phyloP scores from a whole-genome alignment of 306 rosid genomes.

The Castanea sativa region DNA sequence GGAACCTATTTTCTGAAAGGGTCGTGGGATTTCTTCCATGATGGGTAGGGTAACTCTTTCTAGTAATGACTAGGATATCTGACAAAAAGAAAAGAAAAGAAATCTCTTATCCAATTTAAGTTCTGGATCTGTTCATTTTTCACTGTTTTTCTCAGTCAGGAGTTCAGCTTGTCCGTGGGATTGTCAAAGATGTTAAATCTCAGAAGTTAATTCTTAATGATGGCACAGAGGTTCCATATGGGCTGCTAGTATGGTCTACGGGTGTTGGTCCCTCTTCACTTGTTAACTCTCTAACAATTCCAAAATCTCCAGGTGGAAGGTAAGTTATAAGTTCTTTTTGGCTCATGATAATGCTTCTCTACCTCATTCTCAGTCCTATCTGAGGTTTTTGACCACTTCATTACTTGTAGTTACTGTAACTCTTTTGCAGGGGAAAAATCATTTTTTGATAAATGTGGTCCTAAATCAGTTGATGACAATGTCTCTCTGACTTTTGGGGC shows the following conservation, averaged over 20 bases:
- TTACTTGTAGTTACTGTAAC: neutral
- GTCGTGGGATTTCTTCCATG: neutral
- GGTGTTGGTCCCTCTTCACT: conserved; percentile 95
- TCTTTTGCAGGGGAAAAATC: neutral
- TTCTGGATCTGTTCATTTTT: conserved; percentile 18
- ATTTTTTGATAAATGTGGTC: neutral
- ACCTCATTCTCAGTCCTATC: neutral
- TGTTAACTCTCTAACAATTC: conserved; percentile 52
- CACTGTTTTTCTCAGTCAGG: conserved; percentile 77
- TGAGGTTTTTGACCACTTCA: neutral
- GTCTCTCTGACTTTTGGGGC: neutral
- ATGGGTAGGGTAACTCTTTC: neutral
- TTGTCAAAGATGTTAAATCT: conserved; percentile 80
- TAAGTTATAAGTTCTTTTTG: conserved; percentile 3
- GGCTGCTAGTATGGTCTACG: conserved; percentile 94
- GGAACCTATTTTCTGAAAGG: neutral
- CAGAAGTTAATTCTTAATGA: conserved; percentile 72
- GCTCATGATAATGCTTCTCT: neutral
- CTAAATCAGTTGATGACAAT: neutral
- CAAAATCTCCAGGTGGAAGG: conserved; percentile 99
- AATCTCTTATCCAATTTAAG: too few species aligned
- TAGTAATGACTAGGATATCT: neutral
- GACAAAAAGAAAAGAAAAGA: too few species aligned
- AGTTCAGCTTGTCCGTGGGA: conserved; percentile 86
- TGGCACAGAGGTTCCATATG: conserved; percentile 94